phyloP scores from a whole-genome alignment of 2,329 filamentous ascomycete species.

The Dothistroma pini region DNA sequence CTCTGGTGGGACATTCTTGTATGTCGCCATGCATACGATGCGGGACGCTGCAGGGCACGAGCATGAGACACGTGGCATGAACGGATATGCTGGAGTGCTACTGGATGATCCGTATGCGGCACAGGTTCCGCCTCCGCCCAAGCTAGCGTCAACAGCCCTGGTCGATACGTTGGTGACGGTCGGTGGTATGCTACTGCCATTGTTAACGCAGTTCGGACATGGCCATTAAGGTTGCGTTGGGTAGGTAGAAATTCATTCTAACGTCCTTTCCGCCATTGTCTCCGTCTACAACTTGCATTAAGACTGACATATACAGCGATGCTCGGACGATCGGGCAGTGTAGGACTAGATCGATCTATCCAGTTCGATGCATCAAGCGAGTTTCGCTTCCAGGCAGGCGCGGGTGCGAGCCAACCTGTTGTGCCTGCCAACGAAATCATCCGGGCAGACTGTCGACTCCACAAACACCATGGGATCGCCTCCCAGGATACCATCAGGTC shows the following conservation, averaged over 20 bases:
- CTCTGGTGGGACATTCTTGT: slow-evolving; percentile 93
- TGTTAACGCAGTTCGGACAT: slow-evolving; percentile 75
- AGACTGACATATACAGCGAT: neutral
- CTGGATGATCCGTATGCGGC: slow-evolving; percentile 24
- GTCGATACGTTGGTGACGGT: slow-evolving; percentile 64
- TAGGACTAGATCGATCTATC: no score
- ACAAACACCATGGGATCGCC: no score
- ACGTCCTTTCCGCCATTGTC: neutral
- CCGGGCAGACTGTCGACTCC: no score
- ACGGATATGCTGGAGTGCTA: slow-evolving; percentile 26
- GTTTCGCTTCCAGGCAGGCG: no score
- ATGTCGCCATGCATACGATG: slow-evolving; percentile 99
- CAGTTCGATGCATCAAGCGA: no score
- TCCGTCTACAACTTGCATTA: neutral
- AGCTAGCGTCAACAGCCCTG: slow-evolving; percentile 13
- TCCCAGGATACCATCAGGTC: no score
- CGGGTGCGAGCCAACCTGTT: no score
- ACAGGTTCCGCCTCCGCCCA: slow-evolving; percentile 4
- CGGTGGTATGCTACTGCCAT: slow-evolving; percentile 71
- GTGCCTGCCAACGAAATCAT: no score
- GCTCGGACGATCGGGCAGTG: no score
- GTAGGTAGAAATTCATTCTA: no score
- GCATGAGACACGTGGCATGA: slow-evolving; percentile 34
- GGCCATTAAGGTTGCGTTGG: slow-evolving; percentile 51
- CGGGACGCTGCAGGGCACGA: slow-evolving; percentile 58